Conservation (phyloP, 1,139 yeast species). For the Magnusiomyces ingens region DNA sequence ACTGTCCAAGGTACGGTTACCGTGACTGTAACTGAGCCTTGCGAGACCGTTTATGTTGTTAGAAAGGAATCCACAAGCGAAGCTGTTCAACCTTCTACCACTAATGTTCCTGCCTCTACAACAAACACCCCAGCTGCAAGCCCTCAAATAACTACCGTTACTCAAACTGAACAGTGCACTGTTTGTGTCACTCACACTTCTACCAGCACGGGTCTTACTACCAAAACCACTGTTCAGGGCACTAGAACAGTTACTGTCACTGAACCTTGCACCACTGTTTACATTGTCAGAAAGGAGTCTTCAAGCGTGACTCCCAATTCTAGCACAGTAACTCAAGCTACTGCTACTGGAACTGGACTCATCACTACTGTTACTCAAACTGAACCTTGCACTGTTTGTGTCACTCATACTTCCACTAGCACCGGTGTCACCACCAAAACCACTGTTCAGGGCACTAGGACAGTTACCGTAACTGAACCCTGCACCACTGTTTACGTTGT, state of each 20-base stretch:
- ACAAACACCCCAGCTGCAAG: background rate
- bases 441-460: background rate
- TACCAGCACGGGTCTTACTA: background rate
- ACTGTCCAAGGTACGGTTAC: background rate
- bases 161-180: background rate
- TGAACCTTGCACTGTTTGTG: background rate
- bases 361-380: background rate
- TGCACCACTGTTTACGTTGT: background rate
- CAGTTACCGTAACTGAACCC: background rate
- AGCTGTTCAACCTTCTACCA: background rate
- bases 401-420: background rate
- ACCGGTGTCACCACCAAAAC: background rate
- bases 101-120: background rate
- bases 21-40: conserved; percentile 2
- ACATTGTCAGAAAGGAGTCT: background rate
- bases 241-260: conserved; percentile 1
- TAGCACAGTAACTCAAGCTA: background rate
- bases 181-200: background rate
- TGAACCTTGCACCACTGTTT: conserved; percentile 2
- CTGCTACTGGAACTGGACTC: background rate
- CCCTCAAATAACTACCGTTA: background rate
- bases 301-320: background rate
- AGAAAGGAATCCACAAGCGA: background rate
- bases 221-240: background rate
- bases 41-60: background rate